Evolutionary conservation across 2,329 filamentous ascomycete genomes (phyloP).

Genomic region (Hypoxylon sp.): DNA sequence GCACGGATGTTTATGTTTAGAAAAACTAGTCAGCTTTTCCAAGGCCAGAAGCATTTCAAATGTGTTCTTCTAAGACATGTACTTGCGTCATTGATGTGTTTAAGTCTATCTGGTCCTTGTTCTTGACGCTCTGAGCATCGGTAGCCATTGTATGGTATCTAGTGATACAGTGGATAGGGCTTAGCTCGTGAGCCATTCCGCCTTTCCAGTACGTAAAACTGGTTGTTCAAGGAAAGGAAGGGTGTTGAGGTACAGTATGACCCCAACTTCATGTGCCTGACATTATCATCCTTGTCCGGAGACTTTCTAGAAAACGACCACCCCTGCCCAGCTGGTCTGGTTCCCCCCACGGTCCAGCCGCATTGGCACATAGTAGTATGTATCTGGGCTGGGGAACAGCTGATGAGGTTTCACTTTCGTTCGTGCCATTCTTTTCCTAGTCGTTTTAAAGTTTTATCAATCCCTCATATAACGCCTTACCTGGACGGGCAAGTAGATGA

Average conservation of each 20-base stretch:
- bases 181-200: conserved; percentile 3
- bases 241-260: background rate
- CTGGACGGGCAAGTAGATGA: conserved; percentile 8
- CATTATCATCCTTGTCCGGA: conserved; percentile 19
- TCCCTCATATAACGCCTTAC: conserved; percentile 16
- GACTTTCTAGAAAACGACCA: conserved; percentile 18
- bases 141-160: background rate
- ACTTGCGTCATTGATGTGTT: background rate
- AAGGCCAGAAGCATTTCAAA: background rate
- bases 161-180: conserved; percentile 2
- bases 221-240: background rate
- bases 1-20: background rate
- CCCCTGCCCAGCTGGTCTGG: conserved; percentile 8
- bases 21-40: background rate
- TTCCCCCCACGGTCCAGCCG: conserved; percentile 26
- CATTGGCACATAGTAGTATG: conserved; percentile 9
- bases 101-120: background rate
- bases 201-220: conserved; percentile 36
- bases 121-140: background rate
- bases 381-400: conserved; percentile 4
- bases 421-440: conserved; percentile 15
- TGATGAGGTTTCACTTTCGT: conserved; percentile 12
- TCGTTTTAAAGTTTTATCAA: conserved; percentile 3
- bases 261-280: conserved; percentile 12
- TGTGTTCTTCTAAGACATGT: background rate